Conservation (phyloP, 73 alveolate species). For the Effrenium voratum region DNA sequence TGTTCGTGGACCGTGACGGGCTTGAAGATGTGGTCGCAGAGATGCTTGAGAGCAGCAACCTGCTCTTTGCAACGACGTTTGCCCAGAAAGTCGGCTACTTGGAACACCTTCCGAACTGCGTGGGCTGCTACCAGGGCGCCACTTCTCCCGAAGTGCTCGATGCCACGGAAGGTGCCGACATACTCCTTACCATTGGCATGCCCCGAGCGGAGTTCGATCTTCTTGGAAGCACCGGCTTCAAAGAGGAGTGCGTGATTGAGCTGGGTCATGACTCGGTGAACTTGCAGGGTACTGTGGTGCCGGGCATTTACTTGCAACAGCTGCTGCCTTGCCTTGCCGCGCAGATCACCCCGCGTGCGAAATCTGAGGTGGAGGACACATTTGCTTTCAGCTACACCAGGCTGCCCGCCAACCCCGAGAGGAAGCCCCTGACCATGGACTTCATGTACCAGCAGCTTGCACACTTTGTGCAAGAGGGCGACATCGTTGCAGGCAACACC, state of each 20-base stretch:
- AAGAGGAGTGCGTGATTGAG: background rate
- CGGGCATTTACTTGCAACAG: background rate
- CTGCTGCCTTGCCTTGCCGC: background rate
- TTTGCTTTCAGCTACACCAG: slow-evolving; percentile 13
- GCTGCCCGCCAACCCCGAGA: background rate
- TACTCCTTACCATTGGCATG: background rate
- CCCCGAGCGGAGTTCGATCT: background rate
- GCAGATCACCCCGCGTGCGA: background rate
- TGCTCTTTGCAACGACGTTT: slow-evolving; percentile 7
- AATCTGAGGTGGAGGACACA: background rate
- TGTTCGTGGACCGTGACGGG: slow-evolving; percentile 19
- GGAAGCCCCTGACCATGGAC: background rate
- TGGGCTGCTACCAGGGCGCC: slow-evolving; percentile 22
- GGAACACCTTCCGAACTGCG: slow-evolving; percentile 14
- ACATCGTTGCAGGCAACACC: slow-evolving; percentile 16
- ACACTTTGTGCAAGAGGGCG: slow-evolving; percentile 6
- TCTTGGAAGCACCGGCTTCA: too few species aligned
- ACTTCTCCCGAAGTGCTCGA: background rate
- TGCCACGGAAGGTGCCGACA: slow-evolving; percentile 31
- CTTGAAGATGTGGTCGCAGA: background rate
- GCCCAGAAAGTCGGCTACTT: slow-evolving; percentile 23
- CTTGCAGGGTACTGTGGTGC: background rate
- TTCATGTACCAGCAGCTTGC: slow-evolving; percentile 23
- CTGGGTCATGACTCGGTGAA: background rate
- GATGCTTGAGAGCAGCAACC: background rate